Percentiles rank a stretch among this genome's conserved stretches.
These are phyloP conservation scores for Theileria sp. DNA, from an alignment of 169 alveolate species.

Conservation along the genomic window DNA sequence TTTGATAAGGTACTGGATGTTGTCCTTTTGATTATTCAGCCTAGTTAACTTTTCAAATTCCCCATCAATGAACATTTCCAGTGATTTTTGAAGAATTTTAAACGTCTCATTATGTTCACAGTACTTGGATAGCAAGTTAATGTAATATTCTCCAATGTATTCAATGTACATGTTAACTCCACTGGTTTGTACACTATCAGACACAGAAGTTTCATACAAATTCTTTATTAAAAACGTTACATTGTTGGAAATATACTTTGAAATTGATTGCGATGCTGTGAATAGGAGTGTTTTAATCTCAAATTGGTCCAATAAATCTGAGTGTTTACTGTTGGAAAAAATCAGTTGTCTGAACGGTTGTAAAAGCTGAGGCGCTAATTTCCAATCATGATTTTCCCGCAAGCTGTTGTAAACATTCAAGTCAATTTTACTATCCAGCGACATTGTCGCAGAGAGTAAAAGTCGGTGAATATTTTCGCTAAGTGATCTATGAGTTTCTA, in stretches of 20 bases:
- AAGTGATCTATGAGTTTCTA: not conserved
- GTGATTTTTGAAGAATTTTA: constrained; percentile 21
- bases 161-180: constrained; percentile 20
- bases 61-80: constrained; percentile 38
- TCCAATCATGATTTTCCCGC: constrained; percentile 13
- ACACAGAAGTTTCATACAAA: not conserved
- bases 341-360: not conserved
- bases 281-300: not conserved
- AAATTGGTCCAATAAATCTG: not conserved
- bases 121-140: constrained; percentile 39
- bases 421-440: not conserved
- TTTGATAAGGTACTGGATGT: constrained; percentile 47
- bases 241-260: not conserved
- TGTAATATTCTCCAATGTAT: constrained; percentile 56
- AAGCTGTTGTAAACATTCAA: not conserved
- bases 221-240: not conserved
- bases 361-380: not conserved
- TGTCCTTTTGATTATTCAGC: constrained; percentile 14
- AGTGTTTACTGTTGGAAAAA: not conserved
- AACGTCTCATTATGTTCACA: constrained; percentile 8
- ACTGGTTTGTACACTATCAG: not conserved
- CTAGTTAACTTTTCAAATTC: constrained; percentile 34
- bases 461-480: not conserved
- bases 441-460: not conserved
- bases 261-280: not conserved